These are phyloP conservation scores for Termitomyces bulborhizus DNA, from an alignment of 768 basidiomycete genomes.

Conservation along the genomic window DNA sequence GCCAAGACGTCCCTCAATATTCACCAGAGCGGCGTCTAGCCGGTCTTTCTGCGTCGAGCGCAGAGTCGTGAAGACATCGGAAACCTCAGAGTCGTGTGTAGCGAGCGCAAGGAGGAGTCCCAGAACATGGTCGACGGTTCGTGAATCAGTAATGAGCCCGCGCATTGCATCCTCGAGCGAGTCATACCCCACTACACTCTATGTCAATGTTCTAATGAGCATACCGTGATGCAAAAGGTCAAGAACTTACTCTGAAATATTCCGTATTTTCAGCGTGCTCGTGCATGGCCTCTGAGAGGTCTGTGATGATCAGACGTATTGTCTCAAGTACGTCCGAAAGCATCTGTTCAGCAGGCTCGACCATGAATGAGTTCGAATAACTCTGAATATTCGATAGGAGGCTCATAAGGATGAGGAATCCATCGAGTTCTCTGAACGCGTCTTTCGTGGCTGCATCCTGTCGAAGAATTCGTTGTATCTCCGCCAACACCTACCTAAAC, in stretches of 20 bases:
- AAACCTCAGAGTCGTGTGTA: slow-evolving; percentile 55
- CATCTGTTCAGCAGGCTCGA: slow-evolving; percentile 31
- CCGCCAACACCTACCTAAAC: slow-evolving; percentile 45
- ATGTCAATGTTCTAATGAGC: slow-evolving; percentile 2
- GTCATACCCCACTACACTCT: slow-evolving; percentile 61
- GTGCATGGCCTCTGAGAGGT: slow-evolving; percentile 59
- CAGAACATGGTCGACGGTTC: slow-evolving; percentile 47
- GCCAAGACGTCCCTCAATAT: slow-evolving; percentile 39
- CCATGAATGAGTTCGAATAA: slow-evolving; percentile 21
- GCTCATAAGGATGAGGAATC: slow-evolving; percentile 71
- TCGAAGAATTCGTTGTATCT: slow-evolving; percentile 62
- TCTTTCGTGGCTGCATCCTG: slow-evolving; percentile 64
- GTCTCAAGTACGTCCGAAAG: slow-evolving; percentile 40
- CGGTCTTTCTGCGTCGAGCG: slow-evolving; percentile 28
- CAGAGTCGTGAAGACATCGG: slow-evolving; percentile 48
- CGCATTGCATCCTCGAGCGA: slow-evolving; percentile 55
- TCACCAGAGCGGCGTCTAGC: slow-evolving; percentile 32
- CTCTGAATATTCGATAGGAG: slow-evolving; percentile 56
- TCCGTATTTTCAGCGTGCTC: slow-evolving; percentile 47
- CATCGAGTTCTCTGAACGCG: slow-evolving; percentile 77
- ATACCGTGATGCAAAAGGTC: background rate
- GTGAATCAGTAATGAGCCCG: slow-evolving; percentile 39
- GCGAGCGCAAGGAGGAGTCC: slow-evolving; percentile 68
- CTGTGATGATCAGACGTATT: slow-evolving; percentile 54
- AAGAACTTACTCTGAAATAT: slow-evolving; percentile 58